Conservation (phyloP, 169 alveolate species). For the Plasmodium adleri region DNA sequence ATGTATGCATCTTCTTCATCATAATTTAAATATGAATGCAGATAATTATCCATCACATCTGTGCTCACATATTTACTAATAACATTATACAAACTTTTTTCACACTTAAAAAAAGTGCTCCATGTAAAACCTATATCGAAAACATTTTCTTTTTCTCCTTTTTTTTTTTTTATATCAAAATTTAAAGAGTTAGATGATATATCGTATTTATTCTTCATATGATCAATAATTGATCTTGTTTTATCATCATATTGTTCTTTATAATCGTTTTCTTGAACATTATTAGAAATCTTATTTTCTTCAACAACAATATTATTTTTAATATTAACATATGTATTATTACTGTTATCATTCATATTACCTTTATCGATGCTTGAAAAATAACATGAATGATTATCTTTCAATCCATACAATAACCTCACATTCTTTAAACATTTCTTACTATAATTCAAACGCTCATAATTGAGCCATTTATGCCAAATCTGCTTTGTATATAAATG, state of each 20-base stretch:
- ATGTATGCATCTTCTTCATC: not conserved
- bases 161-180: slow-evolving; percentile 6
- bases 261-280: not conserved
- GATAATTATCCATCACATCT: slow-evolving; percentile 33
- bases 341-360: too few species aligned
- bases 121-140: slow-evolving; percentile 29
- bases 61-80: slow-evolving; percentile 55
- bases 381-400: too few species aligned
- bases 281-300: not conserved
- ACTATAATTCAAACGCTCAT: too few species aligned
- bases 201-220: slow-evolving; percentile 18
- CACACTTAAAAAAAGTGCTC: slow-evolving; percentile 55
- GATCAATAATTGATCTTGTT: not conserved
- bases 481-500: too few species aligned
- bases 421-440: too few species aligned
- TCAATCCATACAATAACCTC: too few species aligned
- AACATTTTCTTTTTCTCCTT: slow-evolving; percentile 6
- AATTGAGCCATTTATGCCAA: too few species aligned
- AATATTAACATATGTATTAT: too few species aligned
- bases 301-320: not conserved
- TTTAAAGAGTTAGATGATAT: slow-evolving; percentile 18
- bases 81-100: slow-evolving; percentile 42
- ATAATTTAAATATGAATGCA: slow-evolving; percentile 21
- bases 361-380: too few species aligned
- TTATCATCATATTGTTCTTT: not conserved